These are phyloP conservation scores for Aureobasidium sp. DNA, from an alignment of 2,329 filamentous ascomycete genomes.

Conservation along the genomic window DNA sequence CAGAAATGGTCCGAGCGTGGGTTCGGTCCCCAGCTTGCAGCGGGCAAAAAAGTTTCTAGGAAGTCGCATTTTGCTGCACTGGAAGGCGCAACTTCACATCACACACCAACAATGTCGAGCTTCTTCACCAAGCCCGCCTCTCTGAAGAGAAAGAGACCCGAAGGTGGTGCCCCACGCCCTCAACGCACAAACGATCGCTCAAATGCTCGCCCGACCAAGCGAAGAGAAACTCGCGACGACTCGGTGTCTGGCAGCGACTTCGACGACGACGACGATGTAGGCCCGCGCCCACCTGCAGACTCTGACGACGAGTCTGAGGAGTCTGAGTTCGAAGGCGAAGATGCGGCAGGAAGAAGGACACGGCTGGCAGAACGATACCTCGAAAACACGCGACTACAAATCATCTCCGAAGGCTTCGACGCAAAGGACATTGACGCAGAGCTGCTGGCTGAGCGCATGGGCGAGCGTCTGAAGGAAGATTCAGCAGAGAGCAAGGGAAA, in stretches of 20 bases:
- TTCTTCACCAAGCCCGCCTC: constrained; percentile 88
- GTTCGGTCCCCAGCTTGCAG: not conserved
- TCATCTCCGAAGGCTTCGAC: constrained; percentile 76
- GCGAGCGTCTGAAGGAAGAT: constrained; percentile 78
- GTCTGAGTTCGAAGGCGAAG: constrained; percentile 63
- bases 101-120: constrained; percentile 57
- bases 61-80: not conserved
- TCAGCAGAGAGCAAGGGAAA: constrained; percentile 85
- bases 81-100: not conserved
- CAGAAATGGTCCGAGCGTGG: not conserved
- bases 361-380: constrained; percentile 87
- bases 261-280: constrained; percentile 41
- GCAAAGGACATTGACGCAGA: constrained; percentile 90
- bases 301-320: constrained; percentile 27
- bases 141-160: constrained; percentile 74
- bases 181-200: constrained; percentile 42
- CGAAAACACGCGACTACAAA: constrained; percentile 74
- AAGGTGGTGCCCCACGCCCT: constrained; percentile 32
- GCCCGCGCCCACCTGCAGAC: constrained; percentile 26
- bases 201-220: constrained; percentile 32
- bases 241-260: constrained; percentile 85
- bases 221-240: constrained; percentile 54
- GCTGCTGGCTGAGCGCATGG: constrained; percentile 57
- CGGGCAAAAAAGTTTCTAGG: constrained; percentile 9
- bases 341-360: constrained; percentile 77